A percentile compares a stretch with the other conserved stretches of the same genome.
Conservation (phyloP, 139 green algal species). For the Deuterostichococcus epilithicus region DNA sequence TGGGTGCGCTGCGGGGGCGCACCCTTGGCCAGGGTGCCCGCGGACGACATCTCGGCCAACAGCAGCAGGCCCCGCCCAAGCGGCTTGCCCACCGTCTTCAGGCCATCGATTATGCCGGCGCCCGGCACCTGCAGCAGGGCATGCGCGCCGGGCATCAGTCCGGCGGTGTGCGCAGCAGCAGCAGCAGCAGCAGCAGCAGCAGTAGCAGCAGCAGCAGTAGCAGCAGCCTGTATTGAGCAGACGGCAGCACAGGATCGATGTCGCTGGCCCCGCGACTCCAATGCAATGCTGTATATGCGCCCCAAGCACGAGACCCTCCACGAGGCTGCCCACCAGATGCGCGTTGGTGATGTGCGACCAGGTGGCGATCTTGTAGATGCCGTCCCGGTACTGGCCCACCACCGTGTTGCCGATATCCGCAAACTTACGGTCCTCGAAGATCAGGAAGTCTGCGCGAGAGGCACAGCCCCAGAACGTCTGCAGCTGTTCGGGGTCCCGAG, state of each 20-base stretch:
- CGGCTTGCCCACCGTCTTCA: constrained; percentile 71
- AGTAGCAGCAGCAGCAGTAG: no score
- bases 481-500: neutral
- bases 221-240: no score
- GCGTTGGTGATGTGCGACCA: constrained; percentile 98
- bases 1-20: neutral
- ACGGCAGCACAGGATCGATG: no score
- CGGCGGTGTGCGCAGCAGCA: no score
- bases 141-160: neutral
- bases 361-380: constrained; percentile 90
- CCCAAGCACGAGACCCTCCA: neutral
- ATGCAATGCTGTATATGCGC: neutral
- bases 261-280: no score
- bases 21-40: constrained; percentile 87
- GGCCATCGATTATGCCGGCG: constrained; percentile 94
- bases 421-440: constrained; percentile 99
- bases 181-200: no score
- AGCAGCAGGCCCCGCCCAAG: constrained; percentile 69
- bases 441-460: constrained; percentile 83
- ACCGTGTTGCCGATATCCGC: constrained; percentile 99
- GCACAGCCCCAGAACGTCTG: neutral
- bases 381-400: constrained; percentile 77
- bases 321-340: constrained; percentile 69
- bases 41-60: constrained; percentile 93
- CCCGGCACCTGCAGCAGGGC: constrained; percentile 40